Evolutionary conservation across 306 rosid species (phyloP).

Genomic region (Malus domestica): ASM211411v1 NC_041803.1:26406501-26407000

Average conservation of each 20-base stretch:
- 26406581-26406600: constrained; percentile 82
- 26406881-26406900: background rate
- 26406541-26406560: constrained; percentile 85
- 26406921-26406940: background rate
- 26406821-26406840: background rate
- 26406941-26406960: background rate
- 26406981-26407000: constrained; percentile 22
- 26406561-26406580: constrained; percentile 88
- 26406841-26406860: background rate
- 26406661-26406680: constrained; percentile 66
- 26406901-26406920: background rate
- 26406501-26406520: constrained; percentile 59
- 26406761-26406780: constrained; percentile 37
- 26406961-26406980: constrained; percentile 14
- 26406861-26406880: background rate
- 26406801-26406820: background rate
- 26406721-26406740: constrained; percentile 72
- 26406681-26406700: constrained; percentile 50
- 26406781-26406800: background rate
- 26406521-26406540: constrained; percentile 91
- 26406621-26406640: constrained; percentile 81
- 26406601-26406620: constrained; percentile 94
- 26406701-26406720: constrained; percentile 85
- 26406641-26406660: constrained; percentile 67
- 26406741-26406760: constrained; percentile 81